Evolutionary conservation across 495 filamentous ascomycete genomes (phyloP).

Genomic region (Immersiella caudata): DNA sequence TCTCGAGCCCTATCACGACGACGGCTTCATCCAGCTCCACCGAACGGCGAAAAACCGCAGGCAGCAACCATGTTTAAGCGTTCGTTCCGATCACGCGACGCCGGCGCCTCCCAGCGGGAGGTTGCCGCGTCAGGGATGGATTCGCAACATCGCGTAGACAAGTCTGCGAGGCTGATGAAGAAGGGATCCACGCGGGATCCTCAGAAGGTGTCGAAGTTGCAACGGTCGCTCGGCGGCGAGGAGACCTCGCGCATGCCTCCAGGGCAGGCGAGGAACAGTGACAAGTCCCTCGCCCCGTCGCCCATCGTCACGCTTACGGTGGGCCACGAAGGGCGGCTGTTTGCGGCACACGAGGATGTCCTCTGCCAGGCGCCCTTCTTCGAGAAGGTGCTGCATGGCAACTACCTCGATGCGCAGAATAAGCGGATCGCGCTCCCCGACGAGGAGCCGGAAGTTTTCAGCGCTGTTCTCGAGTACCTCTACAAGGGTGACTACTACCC

Average conservation of each 20-base stretch:
- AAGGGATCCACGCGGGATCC: constrained; percentile 65
- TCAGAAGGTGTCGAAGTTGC: constrained; percentile 71
- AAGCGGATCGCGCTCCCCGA: constrained; percentile 78
- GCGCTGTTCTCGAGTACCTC: constrained; percentile 86
- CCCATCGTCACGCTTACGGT: constrained; percentile 84
- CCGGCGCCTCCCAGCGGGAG: constrained; percentile 39
- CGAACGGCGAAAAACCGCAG: constrained; percentile 30
- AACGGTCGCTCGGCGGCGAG: constrained; percentile 52
- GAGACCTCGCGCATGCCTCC: constrained; percentile 32
- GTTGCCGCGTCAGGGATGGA: constrained; percentile 36
- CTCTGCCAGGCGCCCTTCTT: constrained; percentile 84
- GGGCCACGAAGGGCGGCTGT: constrained; percentile 78
- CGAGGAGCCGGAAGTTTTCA: constrained; percentile 88
- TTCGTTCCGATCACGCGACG: constrained; percentile 70
- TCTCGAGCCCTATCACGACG: constrained; percentile 29
- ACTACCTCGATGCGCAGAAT: constrained; percentile 62
- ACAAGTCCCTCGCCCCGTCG: constrained; percentile 53
- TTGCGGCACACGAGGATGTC: constrained; percentile 89
- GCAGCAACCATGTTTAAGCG: constrained; percentile 76
- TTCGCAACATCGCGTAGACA: constrained; percentile 66
- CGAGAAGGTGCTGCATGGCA: constrained; percentile 59
- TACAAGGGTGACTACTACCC: constrained; percentile 96
- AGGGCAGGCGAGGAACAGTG: constrained; percentile 52
- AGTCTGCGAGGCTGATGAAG: constrained; percentile 77
- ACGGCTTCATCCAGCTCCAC: constrained; percentile 26